Base-by-base conservation (phyloP, 2,329 filamentous ascomycete genomes). In the Cryoendolithus antarcticus region DNA sequence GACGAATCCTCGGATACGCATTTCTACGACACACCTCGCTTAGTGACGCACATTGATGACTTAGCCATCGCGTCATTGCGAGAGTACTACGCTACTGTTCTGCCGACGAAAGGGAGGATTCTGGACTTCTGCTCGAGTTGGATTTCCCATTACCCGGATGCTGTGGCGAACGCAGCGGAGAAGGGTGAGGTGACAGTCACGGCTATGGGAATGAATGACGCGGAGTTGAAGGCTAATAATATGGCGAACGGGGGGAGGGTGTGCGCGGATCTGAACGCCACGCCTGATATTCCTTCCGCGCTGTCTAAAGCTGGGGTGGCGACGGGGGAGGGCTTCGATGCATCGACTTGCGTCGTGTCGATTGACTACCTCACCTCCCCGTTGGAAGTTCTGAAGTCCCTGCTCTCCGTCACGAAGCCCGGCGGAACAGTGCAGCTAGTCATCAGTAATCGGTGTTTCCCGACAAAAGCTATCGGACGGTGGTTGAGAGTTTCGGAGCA, bases 11-110 rank as follows among this genome's bases (percentile, higher is more conserved):
- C 49, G 6, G 63, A 66, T 42, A 27, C 47, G 2, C 36, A 47
- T 3, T 67, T 67, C 49, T 67, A 66, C 50, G 48, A 46, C 21
- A 47, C 57, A n/a, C 64, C 69, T 1, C 62, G 69, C 10, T 68
- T 71, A 44, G 69, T 72, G 1, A 69, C 69, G 7, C 70, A 73
- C 41, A 72, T 73, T 46, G 70, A 72, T 45, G 65, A 70, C 32
- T 55, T 61, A 4, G 67, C 69, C 0, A 69, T 72, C 37, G 49
- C 51, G 3, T 54, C 59, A 0, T 49, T 74, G 2, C 55, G 59
- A 19, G 44, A 51, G 2, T 73, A 74, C 53, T 73, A 72, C 49
- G 52, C 53, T n/a, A 45, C 46, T 0, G 57, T 56, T 1, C 53
- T 74, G 3, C 67, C 68, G 1, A 43, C 43, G 3, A 53, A 50